Evolutionary conservation across 176 grass and related monocot genomes (phyloP).

Genomic region (Aechmea fasciata): DNA sequence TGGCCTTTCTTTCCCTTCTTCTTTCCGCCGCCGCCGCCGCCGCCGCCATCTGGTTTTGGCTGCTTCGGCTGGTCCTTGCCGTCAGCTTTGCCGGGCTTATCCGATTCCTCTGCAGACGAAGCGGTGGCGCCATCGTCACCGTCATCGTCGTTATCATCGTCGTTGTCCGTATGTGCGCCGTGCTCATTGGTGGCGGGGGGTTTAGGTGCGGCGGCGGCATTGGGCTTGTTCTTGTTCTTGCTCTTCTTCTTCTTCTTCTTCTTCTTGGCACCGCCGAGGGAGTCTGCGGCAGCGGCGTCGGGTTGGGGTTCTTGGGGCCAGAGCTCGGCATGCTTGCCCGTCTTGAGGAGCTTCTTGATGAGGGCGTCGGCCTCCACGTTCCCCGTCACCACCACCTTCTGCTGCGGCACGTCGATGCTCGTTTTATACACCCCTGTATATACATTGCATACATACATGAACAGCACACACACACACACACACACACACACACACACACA

Average conservation of each 20-base stretch:
- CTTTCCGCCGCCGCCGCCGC: constrained; percentile 28
- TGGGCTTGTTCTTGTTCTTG: constrained; percentile 42
- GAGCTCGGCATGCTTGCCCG: constrained; percentile 86
- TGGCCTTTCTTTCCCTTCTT: constrained; percentile 62
- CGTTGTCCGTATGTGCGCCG: not conserved
- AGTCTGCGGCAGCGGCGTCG: not conserved
- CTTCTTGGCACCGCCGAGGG: constrained; percentile 28
- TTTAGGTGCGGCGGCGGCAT: not conserved
- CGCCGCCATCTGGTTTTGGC: constrained; percentile 9
- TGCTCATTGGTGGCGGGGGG: not conserved
- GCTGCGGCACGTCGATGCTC: constrained; percentile 64
- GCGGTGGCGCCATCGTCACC: constrained; percentile 16
- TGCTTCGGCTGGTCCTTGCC: not conserved
- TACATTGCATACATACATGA: too few species aligned
- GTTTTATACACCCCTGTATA: constrained; percentile 67
- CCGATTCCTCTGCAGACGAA: constrained; percentile 19
- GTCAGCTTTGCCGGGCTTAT: not conserved
- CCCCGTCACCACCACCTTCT: constrained; percentile 78
- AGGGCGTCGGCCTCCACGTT: constrained; percentile 65
- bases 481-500: too few species aligned
- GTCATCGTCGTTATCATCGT: constrained; percentile 7
- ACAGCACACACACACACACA: too few species aligned
- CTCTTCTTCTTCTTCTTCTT: constrained; percentile 81
- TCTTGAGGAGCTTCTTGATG: constrained; percentile 86
- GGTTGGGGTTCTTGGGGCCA: constrained; percentile 53